Evolutionary conservation across 768 basidiomycete species (phyloP), one percentile per base, ranked within the genome.

Genomic region (Kwoniella botswanensis): DNA sequence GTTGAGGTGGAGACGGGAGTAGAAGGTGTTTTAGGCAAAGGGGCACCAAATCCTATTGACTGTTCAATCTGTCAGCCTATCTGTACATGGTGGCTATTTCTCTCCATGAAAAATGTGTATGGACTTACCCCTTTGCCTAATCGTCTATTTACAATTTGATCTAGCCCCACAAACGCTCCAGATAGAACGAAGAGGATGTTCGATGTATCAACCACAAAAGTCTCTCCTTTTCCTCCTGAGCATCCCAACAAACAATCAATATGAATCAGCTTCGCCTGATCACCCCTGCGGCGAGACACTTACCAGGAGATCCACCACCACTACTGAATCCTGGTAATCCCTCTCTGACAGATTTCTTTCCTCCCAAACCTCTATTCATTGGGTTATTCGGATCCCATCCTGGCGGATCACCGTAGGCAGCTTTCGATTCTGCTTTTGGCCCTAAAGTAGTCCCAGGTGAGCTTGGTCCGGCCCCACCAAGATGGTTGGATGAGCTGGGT

Each of bases 171-270:
- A 79, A 97, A 97, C 1, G 96, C 96, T 1, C 96, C 96, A 61
- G 93, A 94, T 12, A 96, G 82, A 71, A 98, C 92, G 84, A 98
- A 98, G n/a, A 98, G 85, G 26, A 98, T 89, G 76, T 98, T 94
- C 9, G 91, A 89, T 0, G 82, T 83, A 61, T 83, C 81, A 9
- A 83, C 77, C 0, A 76, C 73, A 59, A 78, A 83, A 0, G 81
- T 83, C 58, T 83, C 82, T 7, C 79, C 79, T 68, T 83, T 83
- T 7, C 73, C 67, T 35, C 74, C 82, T 81, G 50, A 50, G 52
- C 17, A 13, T 17, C 15, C 54, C 24, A 59, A 41, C 22, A n/a
- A 53, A 29, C 12, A 18, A 29, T 2, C 35, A 22, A 35, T 73
- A 56, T 64, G 67, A 66, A 63, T 67, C 55, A 26, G 18, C 26